phyloP scores from a whole-genome alignment of 345 rosid genomes.

The Aegle marmelos region DNA sequence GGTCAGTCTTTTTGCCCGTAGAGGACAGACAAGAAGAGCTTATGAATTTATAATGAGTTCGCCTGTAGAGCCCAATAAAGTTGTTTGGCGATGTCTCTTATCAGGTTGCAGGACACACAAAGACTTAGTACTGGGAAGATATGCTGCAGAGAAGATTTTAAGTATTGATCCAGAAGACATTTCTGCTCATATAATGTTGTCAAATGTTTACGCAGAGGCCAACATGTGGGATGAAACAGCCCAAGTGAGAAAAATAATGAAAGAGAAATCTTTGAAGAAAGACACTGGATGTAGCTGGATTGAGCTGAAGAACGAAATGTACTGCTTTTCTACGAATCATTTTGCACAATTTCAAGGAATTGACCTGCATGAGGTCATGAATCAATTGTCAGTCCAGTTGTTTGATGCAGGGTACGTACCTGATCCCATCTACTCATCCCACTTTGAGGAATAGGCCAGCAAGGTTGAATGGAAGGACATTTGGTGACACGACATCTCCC shows the following conservation, averaged over 20 bases:
- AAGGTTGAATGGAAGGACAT: neutral
- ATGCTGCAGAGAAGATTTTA: conserved; percentile 33
- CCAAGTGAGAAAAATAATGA: conserved; percentile 28
- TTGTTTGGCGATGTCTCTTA: conserved; percentile 37
- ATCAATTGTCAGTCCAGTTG: conserved; percentile 21
- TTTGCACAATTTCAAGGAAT: conserved; percentile 17
- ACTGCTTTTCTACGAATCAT: conserved; percentile 24
- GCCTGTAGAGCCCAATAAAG: conserved; percentile 22
- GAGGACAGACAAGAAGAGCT: conserved; percentile 29
- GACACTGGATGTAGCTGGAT: conserved; percentile 32
- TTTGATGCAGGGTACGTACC: conserved; percentile 25
- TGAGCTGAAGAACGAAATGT: conserved; percentile 23
- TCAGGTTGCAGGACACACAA: conserved; percentile 31
- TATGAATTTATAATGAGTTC: conserved; percentile 28
- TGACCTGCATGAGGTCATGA: conserved; percentile 13
- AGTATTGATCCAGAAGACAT: conserved; percentile 28
- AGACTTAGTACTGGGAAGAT: conserved; percentile 28
- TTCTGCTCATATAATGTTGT: conserved; percentile 32
- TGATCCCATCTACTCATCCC: conserved; percentile 16
- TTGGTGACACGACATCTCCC: neutral
- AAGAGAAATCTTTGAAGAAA: conserved; percentile 28
- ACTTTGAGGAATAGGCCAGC: conserved; percentile 12
- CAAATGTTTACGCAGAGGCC: conserved; percentile 34
- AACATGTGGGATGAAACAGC: conserved; percentile 33
- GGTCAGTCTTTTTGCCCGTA: conserved; percentile 32